Evolutionary conservation across 23 red algal species (phyloP).

Genomic region (Pyropia yezoensis): DNA sequence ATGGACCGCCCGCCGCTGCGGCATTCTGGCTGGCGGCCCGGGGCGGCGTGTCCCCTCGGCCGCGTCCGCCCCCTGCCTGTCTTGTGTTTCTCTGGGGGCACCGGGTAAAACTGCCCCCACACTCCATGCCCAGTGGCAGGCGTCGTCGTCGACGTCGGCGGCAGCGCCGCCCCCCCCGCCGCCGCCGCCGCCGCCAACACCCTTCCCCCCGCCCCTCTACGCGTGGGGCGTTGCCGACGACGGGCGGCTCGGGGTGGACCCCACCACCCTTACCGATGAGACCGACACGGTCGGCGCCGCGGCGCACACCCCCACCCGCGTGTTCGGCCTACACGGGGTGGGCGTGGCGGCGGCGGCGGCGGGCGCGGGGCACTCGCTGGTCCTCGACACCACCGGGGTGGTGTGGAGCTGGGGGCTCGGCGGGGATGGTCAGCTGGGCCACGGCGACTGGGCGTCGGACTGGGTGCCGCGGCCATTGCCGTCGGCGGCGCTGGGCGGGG

Average conservation of each 20-base stretch:
- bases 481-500: background rate
- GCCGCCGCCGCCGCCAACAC: no score
- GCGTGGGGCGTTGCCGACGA: slow-evolving; percentile 42
- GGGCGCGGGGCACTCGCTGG: slow-evolving; percentile 16
- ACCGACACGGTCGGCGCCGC: slow-evolving; percentile 11
- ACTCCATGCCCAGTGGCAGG: no score
- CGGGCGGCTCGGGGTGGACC: slow-evolving; percentile 20
- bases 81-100: no score
- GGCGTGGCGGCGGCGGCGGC: background rate
- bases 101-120: no score
- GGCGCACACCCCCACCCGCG: slow-evolving; percentile 2
- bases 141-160: no score
- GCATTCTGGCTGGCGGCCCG: no score
- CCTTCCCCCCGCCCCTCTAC: background rate
- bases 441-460: slow-evolving; percentile 9
- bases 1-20: no score
- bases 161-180: no score
- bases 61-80: no score
- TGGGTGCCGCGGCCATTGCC: background rate
- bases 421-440: slow-evolving; percentile 19
- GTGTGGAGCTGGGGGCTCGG: slow-evolving; percentile 18
- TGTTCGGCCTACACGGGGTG: slow-evolving; percentile 9
- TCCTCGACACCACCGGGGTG: slow-evolving; percentile 11
- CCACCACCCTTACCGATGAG: slow-evolving; percentile 4
- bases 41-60: no score